phyloP scores from a whole-genome alignment of 345 rosid genomes.

The Barbarea vulgaris region DNA sequence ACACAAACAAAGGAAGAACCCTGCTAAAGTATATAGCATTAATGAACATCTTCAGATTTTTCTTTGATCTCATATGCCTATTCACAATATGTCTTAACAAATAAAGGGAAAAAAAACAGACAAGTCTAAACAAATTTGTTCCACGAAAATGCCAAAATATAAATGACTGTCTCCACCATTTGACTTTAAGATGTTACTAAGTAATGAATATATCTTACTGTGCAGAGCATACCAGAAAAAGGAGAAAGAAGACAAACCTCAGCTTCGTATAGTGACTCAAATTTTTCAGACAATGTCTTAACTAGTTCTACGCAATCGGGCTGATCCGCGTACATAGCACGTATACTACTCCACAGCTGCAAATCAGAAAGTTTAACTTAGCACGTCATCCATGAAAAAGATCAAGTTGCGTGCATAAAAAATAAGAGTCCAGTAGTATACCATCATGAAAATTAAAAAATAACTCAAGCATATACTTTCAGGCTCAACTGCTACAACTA shows the following conservation, averaged over 20 bases:
- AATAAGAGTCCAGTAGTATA: conserved; percentile 11
- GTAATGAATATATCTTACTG: conserved; percentile 15
- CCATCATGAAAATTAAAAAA: conserved; percentile 2
- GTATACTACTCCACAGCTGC: conserved; percentile 88
- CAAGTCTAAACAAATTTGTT: conserved; percentile 15
- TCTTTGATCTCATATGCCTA: conserved; percentile 28
- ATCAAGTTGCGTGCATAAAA: conserved; percentile 21
- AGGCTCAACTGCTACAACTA: conserved; percentile 6
- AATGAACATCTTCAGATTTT: neutral
- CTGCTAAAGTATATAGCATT: conserved; percentile 19
- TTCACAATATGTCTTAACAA: conserved; percentile 8
- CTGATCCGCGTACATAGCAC: conserved; percentile 64
- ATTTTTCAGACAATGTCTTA: conserved; percentile 66
- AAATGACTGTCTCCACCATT: conserved; percentile 2
- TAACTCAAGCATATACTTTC: neutral
- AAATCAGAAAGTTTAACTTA: conserved; percentile 43
- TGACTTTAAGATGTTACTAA: conserved; percentile 20
- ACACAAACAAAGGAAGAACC: conserved; percentile 15
- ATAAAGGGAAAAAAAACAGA: neutral
- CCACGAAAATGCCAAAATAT: neutral
- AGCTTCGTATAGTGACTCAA: conserved; percentile 65
- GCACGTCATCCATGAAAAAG: conserved; percentile 25
- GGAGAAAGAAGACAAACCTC: conserved; percentile 60
- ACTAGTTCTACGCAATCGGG: conserved; percentile 73
- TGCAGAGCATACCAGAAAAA: conserved; percentile 17